Base-by-base conservation (phyloP, 177 flowering plant genomes). In the Tripterygium wilfordii region DNA sequence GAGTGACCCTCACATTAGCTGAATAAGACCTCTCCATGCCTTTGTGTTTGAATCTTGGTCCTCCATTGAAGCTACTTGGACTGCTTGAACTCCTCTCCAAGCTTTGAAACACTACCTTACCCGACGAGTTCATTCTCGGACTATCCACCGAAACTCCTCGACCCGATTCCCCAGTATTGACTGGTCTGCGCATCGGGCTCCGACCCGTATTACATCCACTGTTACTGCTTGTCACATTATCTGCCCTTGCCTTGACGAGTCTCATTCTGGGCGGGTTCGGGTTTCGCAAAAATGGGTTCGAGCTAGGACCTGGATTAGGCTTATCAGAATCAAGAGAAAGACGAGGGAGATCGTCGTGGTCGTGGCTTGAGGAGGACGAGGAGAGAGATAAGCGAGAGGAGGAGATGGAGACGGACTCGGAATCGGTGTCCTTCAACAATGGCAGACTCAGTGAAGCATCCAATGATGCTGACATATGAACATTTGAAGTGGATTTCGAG, bases 51-150 rank as follows among this genome's bases (percentile, higher is more conserved):
- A 45, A 53, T 42, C 80, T 79, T 5, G 83, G 80, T 0, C 87
- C 88, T 10, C 96, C 96, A 54, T n/a, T n/a, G n/a, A n/a, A n/a
- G n/a, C n/a, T n/a, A n/a, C 96, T 77, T 2, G 98, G 96, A 54
- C 96, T 87, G 57, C 98, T 90, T 9, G 95, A 87, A 53, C 98
- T 90, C 26, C 98, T 58, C 52, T 87, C 98, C 50, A 90, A 28
- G 67, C 86, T 72, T 51, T 83, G 87, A 40, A 90, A 90, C 62
- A 90, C 91, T 12, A 87, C 68, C 49, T 87, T 90, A 17, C 98
- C 98, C 0, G 96, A 87, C 0, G 96, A 64, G 51, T 83, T 90
- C 96, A 90, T 79, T 17, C 98, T 65, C 1, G 98, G 98, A 43
- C 91, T 83, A 57, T 90, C 98, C 14, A 66, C 76, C 0, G 91